A percentile compares a stretch with the other conserved stretches of the same genome.
These are phyloP conservation scores for Cucumis hystrix DNA, from an alignment of 306 rosid species.

Conservation along the genomic window DNA sequence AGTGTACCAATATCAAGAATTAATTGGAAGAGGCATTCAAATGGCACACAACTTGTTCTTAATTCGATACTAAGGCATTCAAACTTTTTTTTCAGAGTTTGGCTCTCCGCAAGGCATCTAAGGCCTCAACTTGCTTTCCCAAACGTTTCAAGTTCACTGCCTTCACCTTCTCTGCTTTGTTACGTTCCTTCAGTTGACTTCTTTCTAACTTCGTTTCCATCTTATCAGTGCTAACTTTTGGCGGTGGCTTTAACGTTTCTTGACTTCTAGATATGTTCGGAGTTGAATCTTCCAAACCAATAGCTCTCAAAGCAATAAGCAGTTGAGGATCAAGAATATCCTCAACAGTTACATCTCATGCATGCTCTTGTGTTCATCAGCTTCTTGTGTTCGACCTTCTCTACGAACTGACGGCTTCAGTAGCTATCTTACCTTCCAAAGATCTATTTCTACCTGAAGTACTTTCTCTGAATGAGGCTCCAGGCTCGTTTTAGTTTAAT, in stretches of 20 bases:
- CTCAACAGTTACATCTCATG: slow-evolving; percentile 46
- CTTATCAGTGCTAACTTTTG: slow-evolving; percentile 22
- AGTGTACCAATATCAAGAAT: background rate
- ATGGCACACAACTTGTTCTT: background rate
- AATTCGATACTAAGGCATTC: slow-evolving; percentile 18
- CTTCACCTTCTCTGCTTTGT: slow-evolving; percentile 75
- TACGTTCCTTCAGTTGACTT: slow-evolving; percentile 63
- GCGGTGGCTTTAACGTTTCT: slow-evolving; percentile 32
- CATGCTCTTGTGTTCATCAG: slow-evolving; percentile 58
- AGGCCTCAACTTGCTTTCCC: slow-evolving; percentile 90
- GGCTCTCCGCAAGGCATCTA: slow-evolving; percentile 77
- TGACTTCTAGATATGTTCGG: slow-evolving; percentile 21
- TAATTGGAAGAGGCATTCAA: background rate
- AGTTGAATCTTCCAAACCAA: slow-evolving; percentile 45
- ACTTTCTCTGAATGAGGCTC: slow-evolving; percentile 18
- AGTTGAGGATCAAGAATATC: slow-evolving; percentile 94
- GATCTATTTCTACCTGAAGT: slow-evolving; percentile 14
- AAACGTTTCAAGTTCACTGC: slow-evolving; percentile 79
- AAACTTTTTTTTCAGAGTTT: slow-evolving; percentile 79
- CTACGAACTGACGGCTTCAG: slow-evolving; percentile 24
- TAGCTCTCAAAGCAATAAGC: slow-evolving; percentile 59
- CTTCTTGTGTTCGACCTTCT: slow-evolving; percentile 75
- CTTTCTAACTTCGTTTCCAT: slow-evolving; percentile 38
- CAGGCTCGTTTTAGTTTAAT: background rate
- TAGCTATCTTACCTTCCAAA: slow-evolving; percentile 16